Evolutionary conservation across 352 stramenopile species (phyloP).

Genomic region (Globisporangium solare): DNA sequence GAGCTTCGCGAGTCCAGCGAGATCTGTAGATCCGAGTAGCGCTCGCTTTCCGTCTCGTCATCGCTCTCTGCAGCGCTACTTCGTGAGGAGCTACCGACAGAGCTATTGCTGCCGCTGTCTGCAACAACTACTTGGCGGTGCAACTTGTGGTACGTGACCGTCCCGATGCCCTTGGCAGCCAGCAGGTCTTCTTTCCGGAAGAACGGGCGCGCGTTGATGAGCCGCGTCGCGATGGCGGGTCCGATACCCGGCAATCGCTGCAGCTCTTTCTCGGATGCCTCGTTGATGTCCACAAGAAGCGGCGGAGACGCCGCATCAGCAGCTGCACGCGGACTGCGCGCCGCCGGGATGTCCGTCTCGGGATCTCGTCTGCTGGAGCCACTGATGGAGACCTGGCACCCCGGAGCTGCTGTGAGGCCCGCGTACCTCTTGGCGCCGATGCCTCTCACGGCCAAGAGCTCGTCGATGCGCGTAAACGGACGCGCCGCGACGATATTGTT

Average conservation of each 20-base stretch:
- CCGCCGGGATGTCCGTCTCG: too few relatives aligned
- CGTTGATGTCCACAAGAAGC: too few relatives aligned
- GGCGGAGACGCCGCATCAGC: too few relatives aligned
- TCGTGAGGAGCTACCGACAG: background rate
- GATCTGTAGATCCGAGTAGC: background rate
- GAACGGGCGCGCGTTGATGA: too few relatives aligned
- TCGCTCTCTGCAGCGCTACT: background rate
- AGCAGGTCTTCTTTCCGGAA: too few relatives aligned
- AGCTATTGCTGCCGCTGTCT: background rate
- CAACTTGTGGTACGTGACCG: slow-evolving; percentile 38
- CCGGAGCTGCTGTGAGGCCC: too few relatives aligned
- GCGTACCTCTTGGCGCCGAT: slow-evolving; percentile 19
- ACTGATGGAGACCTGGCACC: too few relatives aligned
- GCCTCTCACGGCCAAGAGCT: slow-evolving; percentile 43
- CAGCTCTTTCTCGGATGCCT: too few relatives aligned
- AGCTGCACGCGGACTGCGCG: too few relatives aligned
- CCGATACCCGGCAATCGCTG: too few relatives aligned
- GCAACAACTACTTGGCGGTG: slow-evolving; percentile 13
- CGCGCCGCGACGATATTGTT: slow-evolving; percentile 37
- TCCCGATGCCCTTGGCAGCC: background rate
- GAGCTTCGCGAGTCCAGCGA: background rate
- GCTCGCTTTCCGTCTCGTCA: background rate
- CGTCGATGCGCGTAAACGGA: slow-evolving; percentile 44
- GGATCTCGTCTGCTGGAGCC: too few relatives aligned
- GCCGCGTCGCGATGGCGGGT: too few relatives aligned